Percentiles rank a stretch among this genome's conserved stretches.
These are phyloP conservation scores for Ganoderma lingzhi DNA, from an alignment of 1,284 basidiomycete genomes.

Conservation along the genomic window DNA sequence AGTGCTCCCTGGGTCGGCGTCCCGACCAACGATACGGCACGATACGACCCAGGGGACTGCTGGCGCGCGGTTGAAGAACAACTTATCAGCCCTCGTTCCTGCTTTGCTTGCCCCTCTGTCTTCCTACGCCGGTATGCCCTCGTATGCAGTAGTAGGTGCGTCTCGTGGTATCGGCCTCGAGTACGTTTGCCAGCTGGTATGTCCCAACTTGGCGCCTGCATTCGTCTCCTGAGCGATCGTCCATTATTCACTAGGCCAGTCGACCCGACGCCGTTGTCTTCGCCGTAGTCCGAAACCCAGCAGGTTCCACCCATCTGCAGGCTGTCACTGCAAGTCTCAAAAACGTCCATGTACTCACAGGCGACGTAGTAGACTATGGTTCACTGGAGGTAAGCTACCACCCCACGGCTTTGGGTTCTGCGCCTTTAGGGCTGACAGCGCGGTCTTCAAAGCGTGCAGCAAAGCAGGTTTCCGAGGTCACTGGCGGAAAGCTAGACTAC, in stretches of 20 bases:
- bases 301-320: slow-evolving; percentile 27
- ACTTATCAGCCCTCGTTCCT: too few relatives aligned
- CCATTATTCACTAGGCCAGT: neutral
- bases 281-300: slow-evolving; percentile 36
- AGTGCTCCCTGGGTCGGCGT: too few relatives aligned
- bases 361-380: slow-evolving; percentile 34
- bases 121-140: slow-evolving; percentile 9
- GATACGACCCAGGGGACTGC: too few relatives aligned
- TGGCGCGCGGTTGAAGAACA: too few relatives aligned
- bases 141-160: slow-evolving; percentile 37
- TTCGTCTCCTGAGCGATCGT: neutral
- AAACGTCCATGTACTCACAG: slow-evolving; percentile 40
- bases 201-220: neutral
- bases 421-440: neutral
- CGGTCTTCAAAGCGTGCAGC: slow-evolving; percentile 13
- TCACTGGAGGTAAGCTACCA: slow-evolving; percentile 32
- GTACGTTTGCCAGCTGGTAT: slow-evolving; percentile 27
- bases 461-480: slow-evolving; percentile 9
- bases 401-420: neutral
- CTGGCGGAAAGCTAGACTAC: slow-evolving; percentile 18
- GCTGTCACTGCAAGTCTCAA: slow-evolving; percentile 25
- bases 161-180: slow-evolving; percentile 36
- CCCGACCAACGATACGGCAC: too few relatives aligned
- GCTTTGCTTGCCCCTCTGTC: too few relatives aligned
- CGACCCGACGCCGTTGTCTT: slow-evolving; percentile 17